phyloP scores from a whole-genome alignment of 2,329 filamentous ascomycete species.

The Fusarium longipes region DNA sequence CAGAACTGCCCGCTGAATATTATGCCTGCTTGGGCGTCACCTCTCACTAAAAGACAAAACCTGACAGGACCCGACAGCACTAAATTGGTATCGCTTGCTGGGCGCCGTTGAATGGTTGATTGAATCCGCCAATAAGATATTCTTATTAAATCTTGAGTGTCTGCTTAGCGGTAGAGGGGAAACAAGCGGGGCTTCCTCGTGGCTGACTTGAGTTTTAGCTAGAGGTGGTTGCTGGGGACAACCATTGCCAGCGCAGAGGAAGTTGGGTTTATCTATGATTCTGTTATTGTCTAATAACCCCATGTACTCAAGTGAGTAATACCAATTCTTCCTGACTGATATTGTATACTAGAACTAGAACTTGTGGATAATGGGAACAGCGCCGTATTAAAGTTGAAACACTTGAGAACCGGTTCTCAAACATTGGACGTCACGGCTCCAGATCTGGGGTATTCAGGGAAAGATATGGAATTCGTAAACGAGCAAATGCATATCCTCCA shows the following conservation, averaged over 20 bases:
- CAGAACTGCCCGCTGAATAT: constrained; percentile 13
- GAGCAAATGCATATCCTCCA: neutral
- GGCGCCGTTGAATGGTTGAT: neutral
- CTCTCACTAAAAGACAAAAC: constrained; percentile 36
- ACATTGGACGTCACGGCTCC: neutral
- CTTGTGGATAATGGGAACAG: too few species aligned
- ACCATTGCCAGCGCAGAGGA: constrained; percentile 10
- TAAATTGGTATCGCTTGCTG: constrained; percentile 8
- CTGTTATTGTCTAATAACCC: neutral
- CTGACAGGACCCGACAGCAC: constrained; percentile 21
- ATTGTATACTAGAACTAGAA: neutral
- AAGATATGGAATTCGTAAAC: constrained; percentile 2
- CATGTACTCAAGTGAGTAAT: neutral
- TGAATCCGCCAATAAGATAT: neutral
- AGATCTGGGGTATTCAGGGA: neutral
- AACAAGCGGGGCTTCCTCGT: constrained; percentile 32
- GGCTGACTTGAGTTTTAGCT: neutral
- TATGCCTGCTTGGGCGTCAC: constrained; percentile 21
- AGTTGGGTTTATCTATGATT: neutral
- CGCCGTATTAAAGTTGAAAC: neutral
- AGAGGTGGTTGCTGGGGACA: constrained; percentile 34
- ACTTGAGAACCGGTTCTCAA: neutral
- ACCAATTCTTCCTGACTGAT: neutral
- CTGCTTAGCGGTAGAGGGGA: constrained; percentile 27
- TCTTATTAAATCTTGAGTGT: neutral